These are phyloP conservation scores for Aspergillus clavatus DNA, from an alignment of 2,329 filamentous ascomycete genomes.

Conservation along the genomic window DNA sequence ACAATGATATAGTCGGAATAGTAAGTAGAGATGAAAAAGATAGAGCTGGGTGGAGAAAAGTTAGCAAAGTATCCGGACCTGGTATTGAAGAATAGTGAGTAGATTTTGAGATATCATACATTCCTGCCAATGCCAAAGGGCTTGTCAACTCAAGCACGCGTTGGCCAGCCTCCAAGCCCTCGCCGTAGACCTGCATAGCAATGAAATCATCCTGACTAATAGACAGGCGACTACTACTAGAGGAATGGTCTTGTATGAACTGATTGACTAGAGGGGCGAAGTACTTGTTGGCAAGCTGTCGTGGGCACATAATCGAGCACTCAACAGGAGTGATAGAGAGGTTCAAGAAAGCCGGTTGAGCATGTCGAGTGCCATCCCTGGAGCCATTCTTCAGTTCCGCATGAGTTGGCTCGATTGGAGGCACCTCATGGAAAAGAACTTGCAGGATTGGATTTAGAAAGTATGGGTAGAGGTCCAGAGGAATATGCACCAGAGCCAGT, in stretches of 20 bases:
- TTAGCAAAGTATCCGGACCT: conserved; percentile 5
- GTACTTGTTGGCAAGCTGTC: conserved; percentile 65
- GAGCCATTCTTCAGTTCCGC: conserved; percentile 31
- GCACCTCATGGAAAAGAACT: conserved; percentile 64
- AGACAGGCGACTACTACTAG: conserved; percentile 52
- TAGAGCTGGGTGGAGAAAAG: conserved; percentile 51
- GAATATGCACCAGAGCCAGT: conserved; percentile 86
- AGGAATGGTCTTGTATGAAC: conserved; percentile 47
- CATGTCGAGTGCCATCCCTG: conserved; percentile 35
- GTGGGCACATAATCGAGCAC: conserved; percentile 85
- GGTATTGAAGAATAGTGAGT: neutral
- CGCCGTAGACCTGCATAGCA: conserved; percentile 82
- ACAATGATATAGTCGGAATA: conserved; percentile 97
- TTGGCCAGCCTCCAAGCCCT: conserved; percentile 85
- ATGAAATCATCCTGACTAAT: conserved; percentile 81
- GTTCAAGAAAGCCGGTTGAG: conserved; percentile 78
- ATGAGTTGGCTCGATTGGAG: conserved; percentile 38
- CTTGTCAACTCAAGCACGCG: conserved; percentile 87
- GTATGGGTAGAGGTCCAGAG: conserved; percentile 67
- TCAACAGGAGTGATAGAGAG: conserved; percentile 89
- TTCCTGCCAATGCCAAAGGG: conserved; percentile 83
- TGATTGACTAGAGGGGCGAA: conserved; percentile 67
- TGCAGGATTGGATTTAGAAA: conserved; percentile 85
- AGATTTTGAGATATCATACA: conserved; percentile 47
- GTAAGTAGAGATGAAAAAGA: conserved; percentile 98